These are phyloP conservation scores for Neurospora sp. DNA, from an alignment of 495 filamentous ascomycete species.

Conservation along the genomic window DNA sequence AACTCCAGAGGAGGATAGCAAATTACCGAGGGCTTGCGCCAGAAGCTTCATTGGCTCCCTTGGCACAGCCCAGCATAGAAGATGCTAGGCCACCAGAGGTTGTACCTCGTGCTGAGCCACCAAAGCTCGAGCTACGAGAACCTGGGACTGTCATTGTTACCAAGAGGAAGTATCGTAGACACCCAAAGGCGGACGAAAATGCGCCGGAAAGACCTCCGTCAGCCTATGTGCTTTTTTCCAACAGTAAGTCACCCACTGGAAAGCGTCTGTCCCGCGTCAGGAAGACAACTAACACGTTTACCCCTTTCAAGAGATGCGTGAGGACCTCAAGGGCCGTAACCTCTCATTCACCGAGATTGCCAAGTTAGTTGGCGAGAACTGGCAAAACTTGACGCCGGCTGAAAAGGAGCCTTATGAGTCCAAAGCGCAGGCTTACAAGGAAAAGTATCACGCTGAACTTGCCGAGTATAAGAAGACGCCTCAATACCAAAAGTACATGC, in stretches of 20 bases:
- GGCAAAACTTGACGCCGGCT: slow-evolving; percentile 55
- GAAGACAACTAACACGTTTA: not conserved
- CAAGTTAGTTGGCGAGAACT: slow-evolving; percentile 69
- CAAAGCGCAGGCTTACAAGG: slow-evolving; percentile 58
- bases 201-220: slow-evolving; percentile 69
- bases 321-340: slow-evolving; percentile 60
- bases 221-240: slow-evolving; percentile 76
- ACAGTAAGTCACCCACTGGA: slow-evolving; percentile 44
- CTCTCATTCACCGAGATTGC: slow-evolving; percentile 74
- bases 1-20: slow-evolving; percentile 42
- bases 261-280: not conserved
- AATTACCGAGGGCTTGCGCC: slow-evolving; percentile 49
- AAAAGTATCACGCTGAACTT: slow-evolving; percentile 56
- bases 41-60: slow-evolving; percentile 32
- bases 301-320: slow-evolving; percentile 50
- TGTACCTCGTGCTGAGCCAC: slow-evolving; percentile 17
- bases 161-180: slow-evolving; percentile 69
- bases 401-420: slow-evolving; percentile 62
- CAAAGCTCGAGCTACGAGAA: slow-evolving; percentile 27
- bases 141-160: slow-evolving; percentile 14
- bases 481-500: slow-evolving; percentile 47
- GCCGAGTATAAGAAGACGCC: slow-evolving; percentile 64
- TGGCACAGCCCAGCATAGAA: slow-evolving; percentile 27
- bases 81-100: slow-evolving; percentile 22
- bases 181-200: slow-evolving; percentile 75